These are phyloP conservation scores for Spatholobus suberectus DNA, from an alignment of 306 rosid genomes.

Conservation along the genomic window DNA sequence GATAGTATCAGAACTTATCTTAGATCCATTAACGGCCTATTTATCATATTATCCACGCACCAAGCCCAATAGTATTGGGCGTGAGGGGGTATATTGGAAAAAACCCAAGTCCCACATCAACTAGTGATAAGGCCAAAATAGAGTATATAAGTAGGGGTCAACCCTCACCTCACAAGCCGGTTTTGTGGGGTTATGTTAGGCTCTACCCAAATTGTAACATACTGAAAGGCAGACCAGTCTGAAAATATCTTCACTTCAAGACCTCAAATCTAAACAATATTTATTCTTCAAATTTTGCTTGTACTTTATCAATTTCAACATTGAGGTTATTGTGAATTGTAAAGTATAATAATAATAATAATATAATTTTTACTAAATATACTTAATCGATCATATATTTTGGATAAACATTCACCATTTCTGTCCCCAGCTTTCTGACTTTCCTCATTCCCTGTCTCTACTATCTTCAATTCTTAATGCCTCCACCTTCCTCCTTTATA, in stretches of 20 bases:
- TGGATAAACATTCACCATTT: conserved; percentile 9
- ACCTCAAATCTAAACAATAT: not conserved
- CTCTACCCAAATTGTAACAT: too few relatives aligned
- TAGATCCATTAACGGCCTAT: too few relatives aligned
- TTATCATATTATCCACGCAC: too few relatives aligned
- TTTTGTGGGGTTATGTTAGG: too few relatives aligned
- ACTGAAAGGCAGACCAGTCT: conserved; percentile 9
- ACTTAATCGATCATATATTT: conserved; percentile 10
- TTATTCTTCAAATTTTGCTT: not conserved
- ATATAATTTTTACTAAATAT: not conserved
- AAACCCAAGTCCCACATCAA: too few relatives aligned
- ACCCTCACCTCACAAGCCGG: too few relatives aligned
- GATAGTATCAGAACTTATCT: too few relatives aligned
- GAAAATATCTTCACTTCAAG: conserved; percentile 27
- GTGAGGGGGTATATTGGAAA: too few relatives aligned
- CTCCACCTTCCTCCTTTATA: conserved; percentile 1
- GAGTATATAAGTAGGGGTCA: too few relatives aligned
- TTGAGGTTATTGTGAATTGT: not conserved
- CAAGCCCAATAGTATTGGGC: too few relatives aligned
- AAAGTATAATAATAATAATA: not conserved
- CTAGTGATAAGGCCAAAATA: too few relatives aligned
- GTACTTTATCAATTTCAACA: not conserved
- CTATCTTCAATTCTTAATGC: conserved; percentile 28
- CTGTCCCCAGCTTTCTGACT: conserved; percentile 29
- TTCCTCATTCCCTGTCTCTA: conserved; percentile 11